Evolutionary conservation across 208 protist species (phyloP), one percentile per base, ranked within the genome.

Genomic region (Angomonas ambiguus): DNA sequence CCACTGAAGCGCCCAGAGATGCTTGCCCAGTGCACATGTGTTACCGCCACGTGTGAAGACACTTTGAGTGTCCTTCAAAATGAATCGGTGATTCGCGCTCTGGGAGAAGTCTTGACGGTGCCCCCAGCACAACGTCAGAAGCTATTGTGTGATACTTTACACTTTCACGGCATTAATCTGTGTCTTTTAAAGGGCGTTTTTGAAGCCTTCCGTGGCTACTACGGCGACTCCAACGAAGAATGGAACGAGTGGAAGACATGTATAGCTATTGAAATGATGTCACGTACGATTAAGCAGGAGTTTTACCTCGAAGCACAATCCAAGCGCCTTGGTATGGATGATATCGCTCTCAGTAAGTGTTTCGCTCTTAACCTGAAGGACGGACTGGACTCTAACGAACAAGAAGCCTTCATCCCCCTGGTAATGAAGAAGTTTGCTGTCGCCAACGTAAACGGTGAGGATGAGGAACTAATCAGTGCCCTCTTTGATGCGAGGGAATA

Each of bases 111-210:
- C 5, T 13, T 59, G 0, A 60, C 6, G 41, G 66, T 45, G 24
- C 65, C 34, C 1, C 34, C 32, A 2, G 20, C 8, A 18, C 41
- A 74, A 55, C 67, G 59, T 20, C 69, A 77, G 31, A 33, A 51
- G 51, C 60, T 77, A 31, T 27, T 80, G 32, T 80, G 71, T 38
- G 61, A 68, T 32, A 77, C 72, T 6, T 67, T 85, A 1, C 79
- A 85, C 61, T 76, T 74, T 25, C 73, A 79, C 51, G 79, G 79
- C 55, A 58, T 85, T 13, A 85, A 85, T 53, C 57, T 85, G 5
- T 78, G 72, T 34, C 59, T 82, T 4, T 65, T 85, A 5, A 79
- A 76, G 25, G 65, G 71, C 27, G 71, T 80, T 18, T 38, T 80
- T 1, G 67, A 71, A 16, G 49, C 45, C 0, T 71, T 69, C 64